These are phyloP conservation scores for Verticillium zaregamsianum DNA, from an alignment of 2,329 filamentous ascomycete species.

Conservation along the genomic window DNA sequence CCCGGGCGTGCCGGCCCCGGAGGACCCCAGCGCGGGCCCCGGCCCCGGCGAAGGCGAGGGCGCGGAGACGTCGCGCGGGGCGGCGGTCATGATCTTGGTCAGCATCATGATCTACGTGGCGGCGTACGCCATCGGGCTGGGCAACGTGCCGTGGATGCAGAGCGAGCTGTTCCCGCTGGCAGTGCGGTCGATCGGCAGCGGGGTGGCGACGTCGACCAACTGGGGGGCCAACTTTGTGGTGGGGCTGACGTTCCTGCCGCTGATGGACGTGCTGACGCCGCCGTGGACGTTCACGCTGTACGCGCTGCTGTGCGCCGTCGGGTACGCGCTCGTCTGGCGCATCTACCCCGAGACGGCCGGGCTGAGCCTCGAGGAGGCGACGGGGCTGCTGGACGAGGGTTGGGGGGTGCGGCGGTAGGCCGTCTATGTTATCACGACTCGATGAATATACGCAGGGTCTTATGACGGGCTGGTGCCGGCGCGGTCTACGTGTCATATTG, in stretches of 20 bases:
- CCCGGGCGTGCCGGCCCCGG: neutral
- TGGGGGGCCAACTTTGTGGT: slow-evolving; percentile 87
- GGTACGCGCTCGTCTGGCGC: slow-evolving; percentile 64
- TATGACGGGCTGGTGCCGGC: no score
- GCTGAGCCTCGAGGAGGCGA: slow-evolving; percentile 75
- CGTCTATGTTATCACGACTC: neutral
- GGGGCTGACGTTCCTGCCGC: slow-evolving; percentile 79
- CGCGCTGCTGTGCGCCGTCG: slow-evolving; percentile 61
- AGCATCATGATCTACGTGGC: slow-evolving; percentile 82
- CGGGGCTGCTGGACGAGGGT: slow-evolving; percentile 63
- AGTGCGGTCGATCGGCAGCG: slow-evolving; percentile 69
- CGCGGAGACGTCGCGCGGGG: slow-evolving; percentile 18
- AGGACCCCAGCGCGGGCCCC: slow-evolving; percentile 14
- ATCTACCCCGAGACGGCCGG: slow-evolving; percentile 88
- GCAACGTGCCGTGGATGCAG: slow-evolving; percentile 95
- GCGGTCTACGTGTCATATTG: neutral
- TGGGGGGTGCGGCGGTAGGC: slow-evolving; percentile 56
- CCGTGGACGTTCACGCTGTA: slow-evolving; percentile 80
- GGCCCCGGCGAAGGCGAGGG: slow-evolving; percentile 10
- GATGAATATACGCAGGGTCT: neutral
- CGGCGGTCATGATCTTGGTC: slow-evolving; percentile 58
- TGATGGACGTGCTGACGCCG: slow-evolving; percentile 74
- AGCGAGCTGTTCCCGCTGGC: slow-evolving; percentile 81
- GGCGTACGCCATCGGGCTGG: slow-evolving; percentile 80
- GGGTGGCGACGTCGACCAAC: slow-evolving; percentile 72